These are phyloP conservation scores for Peniophora sp. DNA, from an alignment of 1,284 basidiomycete species.

Conservation along the genomic window DNA sequence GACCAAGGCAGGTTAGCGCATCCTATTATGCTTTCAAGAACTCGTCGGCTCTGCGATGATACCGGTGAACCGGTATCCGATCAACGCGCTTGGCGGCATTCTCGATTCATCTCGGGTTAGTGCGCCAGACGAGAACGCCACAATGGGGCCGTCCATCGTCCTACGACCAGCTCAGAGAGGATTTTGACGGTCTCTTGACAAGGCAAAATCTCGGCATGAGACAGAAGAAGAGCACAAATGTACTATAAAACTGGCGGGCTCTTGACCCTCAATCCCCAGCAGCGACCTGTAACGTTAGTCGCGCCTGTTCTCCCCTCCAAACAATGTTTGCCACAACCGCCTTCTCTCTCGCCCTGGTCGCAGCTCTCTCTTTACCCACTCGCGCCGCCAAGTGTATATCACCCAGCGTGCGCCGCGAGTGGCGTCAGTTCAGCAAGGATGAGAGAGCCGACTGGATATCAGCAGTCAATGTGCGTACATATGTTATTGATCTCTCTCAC, in stretches of 20 bases:
- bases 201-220: not conserved
- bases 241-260: not conserved
- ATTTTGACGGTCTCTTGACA: not conserved
- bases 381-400: constrained; percentile 9
- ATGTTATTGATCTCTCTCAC: not conserved
- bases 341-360: not conserved
- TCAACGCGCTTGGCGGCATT: too few relatives aligned
- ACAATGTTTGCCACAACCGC: not conserved
- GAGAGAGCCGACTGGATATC: constrained; percentile 17
- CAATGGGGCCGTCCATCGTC: too few relatives aligned
- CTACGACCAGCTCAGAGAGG: too few relatives aligned
- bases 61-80: too few relatives aligned
- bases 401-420: constrained; percentile 18
- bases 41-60: too few relatives aligned
- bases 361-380: not conserved
- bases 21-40: too few relatives aligned
- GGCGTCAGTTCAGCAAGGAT: constrained; percentile 13
- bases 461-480: constrained; percentile 18
- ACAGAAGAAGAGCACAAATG: not conserved
- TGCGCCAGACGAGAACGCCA: too few relatives aligned
- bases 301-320: too few relatives aligned
- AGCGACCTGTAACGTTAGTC: too few relatives aligned
- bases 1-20: too few relatives aligned
- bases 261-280: too few relatives aligned
- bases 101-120: too few relatives aligned